These are phyloP conservation scores for Kalmusia sp. DNA, from an alignment of 2,329 filamentous ascomycete genomes.

Conservation along the genomic window DNA sequence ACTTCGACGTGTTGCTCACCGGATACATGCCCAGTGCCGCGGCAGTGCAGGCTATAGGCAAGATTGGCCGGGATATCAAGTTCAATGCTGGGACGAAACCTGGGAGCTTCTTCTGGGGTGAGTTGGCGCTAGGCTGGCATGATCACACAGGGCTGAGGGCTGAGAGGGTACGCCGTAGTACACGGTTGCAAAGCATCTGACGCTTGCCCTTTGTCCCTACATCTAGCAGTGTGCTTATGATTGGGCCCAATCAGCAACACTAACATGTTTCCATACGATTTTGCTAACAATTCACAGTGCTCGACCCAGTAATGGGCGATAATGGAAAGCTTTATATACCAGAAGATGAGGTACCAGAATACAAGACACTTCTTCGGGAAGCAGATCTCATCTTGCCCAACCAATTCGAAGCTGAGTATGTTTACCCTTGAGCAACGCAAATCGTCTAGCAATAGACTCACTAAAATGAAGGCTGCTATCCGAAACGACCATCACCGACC, in stretches of 20 bases:
- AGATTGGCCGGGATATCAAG: slow-evolving; percentile 82
- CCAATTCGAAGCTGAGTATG: slow-evolving; percentile 95
- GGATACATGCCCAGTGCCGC: slow-evolving; percentile 92
- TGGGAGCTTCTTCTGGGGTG: slow-evolving; percentile 88
- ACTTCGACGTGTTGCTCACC: slow-evolving; percentile 93
- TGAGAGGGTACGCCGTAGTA: not conserved
- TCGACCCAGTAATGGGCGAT: slow-evolving; percentile 98
- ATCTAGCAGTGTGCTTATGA: not conserved
- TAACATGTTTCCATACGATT: not conserved
- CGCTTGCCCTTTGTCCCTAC: not conserved
- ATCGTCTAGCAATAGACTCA: slow-evolving; percentile 6
- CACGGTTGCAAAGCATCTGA: not conserved
- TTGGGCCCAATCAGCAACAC: not conserved
- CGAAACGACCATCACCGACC: slow-evolving; percentile 80
- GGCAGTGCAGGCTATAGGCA: slow-evolving; percentile 82
- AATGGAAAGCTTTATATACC: slow-evolving; percentile 91
- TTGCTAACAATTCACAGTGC: slow-evolving; percentile 59
- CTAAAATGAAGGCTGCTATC: slow-evolving; percentile 71
- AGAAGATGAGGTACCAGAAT: slow-evolving; percentile 89
- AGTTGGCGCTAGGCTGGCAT: slow-evolving; percentile 45
- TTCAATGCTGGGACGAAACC: slow-evolving; percentile 67
- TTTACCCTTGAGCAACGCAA: not conserved
- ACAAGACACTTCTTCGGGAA: slow-evolving; percentile 77
- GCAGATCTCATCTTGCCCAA: slow-evolving; percentile 95
- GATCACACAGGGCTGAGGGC: not conserved